Conservation (phyloP, 768 basidiomycete genomes). For the Lepiota venenata region DNA sequence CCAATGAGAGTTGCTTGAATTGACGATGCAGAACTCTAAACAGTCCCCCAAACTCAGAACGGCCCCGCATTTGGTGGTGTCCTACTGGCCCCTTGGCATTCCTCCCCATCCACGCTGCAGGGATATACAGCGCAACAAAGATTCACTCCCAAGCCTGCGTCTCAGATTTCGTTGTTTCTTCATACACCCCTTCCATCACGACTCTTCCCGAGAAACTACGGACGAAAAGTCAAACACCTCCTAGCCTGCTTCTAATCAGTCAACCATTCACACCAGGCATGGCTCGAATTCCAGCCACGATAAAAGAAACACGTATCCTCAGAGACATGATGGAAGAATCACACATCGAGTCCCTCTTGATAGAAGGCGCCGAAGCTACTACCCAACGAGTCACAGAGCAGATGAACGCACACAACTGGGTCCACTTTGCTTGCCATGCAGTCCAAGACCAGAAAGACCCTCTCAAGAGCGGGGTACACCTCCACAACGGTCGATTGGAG, state of each 20-base stretch:
- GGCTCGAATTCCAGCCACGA: conserved; percentile 10
- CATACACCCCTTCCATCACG: conserved; percentile 8
- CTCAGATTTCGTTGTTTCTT: conserved; percentile 1
- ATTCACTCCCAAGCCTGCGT: too few relatives aligned
- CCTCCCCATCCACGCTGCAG: not conserved
- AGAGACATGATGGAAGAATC: not conserved
- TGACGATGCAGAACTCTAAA: too few relatives aligned
- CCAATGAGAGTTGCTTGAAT: too few relatives aligned
- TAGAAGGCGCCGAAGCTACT: conserved; percentile 15
- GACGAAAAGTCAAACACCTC: too few relatives aligned
- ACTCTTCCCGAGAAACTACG: not conserved
- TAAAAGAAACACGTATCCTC: conserved; percentile 2
- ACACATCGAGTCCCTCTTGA: conserved; percentile 17
- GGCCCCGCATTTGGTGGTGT: too few relatives aligned
- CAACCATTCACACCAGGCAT: too few relatives aligned
- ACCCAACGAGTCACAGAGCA: conserved; percentile 8
- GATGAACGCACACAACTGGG: conserved; percentile 15
- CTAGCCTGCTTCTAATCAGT: too few relatives aligned
- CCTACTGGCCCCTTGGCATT: too few relatives aligned
- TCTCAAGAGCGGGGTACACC: conserved; percentile 19
- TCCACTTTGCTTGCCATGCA: conserved; percentile 33
- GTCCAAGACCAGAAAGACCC: conserved; percentile 23
- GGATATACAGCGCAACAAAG: not conserved
- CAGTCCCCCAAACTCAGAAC: too few relatives aligned
- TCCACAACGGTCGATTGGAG: conserved; percentile 19